Percentiles rank a stretch among this genome's conserved stretches.
Evolutionary conservation across 2,329 filamentous ascomycete species (phyloP).

Genomic region (Aspergillus caelatus): DNA sequence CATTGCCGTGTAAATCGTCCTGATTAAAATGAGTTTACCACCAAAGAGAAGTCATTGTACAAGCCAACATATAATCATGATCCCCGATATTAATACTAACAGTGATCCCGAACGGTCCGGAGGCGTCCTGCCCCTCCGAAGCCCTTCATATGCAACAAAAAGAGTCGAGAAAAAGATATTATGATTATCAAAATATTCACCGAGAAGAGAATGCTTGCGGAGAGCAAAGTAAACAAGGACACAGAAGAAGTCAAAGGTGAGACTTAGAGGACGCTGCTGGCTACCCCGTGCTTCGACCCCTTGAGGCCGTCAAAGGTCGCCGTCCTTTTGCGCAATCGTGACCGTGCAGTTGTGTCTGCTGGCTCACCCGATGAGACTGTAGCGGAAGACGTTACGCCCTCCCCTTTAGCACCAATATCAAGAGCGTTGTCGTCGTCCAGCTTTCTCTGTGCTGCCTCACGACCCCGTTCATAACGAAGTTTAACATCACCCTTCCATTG

Average conservation of each 20-base stretch:
- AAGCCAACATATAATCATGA: conserved; percentile 21
- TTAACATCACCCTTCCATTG: conserved; percentile 74
- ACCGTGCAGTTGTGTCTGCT: conserved; percentile 28
- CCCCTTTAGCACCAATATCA: conserved; percentile 23
- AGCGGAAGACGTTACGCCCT: conserved; percentile 25
- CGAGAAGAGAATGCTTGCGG: background rate
- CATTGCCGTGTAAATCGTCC: conserved; percentile 10
- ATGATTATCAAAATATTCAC: conserved; percentile 9
- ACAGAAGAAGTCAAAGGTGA: background rate
- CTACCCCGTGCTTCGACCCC: conserved; percentile 40
- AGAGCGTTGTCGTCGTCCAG: conserved; percentile 50
- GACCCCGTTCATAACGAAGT: conserved; percentile 61
- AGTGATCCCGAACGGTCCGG: conserved; percentile 23
- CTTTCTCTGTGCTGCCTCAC: conserved; percentile 59
- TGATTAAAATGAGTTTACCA: conserved; percentile 18
- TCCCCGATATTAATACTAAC: conserved; percentile 20
- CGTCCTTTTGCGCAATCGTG: conserved; percentile 42
- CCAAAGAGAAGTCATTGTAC: conserved; percentile 30
- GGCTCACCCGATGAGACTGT: conserved; percentile 30
- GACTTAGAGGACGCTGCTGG: conserved; percentile 44
- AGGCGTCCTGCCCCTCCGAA: conserved; percentile 38
- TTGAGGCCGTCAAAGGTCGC: conserved; percentile 36
- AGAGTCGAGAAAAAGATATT: conserved; percentile 8
- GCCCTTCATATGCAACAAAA: conserved; percentile 1
- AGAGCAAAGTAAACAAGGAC: conserved; percentile 2